Conservation (phyloP, 371 early-diverging fungal species). For the Parasitella parasitica region DNA sequence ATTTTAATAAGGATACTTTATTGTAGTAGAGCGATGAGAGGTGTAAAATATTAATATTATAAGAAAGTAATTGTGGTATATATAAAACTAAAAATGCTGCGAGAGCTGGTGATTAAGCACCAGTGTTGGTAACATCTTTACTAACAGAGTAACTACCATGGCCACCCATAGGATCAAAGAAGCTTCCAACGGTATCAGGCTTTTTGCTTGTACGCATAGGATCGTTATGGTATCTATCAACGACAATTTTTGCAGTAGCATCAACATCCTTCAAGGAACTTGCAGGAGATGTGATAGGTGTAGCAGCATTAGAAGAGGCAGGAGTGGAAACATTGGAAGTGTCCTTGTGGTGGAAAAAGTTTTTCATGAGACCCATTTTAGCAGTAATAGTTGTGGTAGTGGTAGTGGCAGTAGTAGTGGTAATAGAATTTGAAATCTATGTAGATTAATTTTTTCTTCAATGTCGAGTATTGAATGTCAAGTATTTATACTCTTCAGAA, state of each 20-base stretch:
- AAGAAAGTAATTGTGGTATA: neutral
- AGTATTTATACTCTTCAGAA: neutral
- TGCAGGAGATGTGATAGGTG: constrained; percentile 13
- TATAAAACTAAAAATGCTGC: neutral
- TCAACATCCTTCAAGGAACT: constrained; percentile 1
- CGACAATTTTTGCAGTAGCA: neutral
- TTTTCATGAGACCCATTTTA: constrained; percentile 17
- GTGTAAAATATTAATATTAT: neutral
- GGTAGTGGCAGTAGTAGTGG: neutral
- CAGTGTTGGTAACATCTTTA: constrained; percentile 36
- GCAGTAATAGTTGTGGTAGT: neutral
- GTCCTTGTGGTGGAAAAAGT: constrained; percentile 3
- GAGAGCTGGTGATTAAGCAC: constrained; percentile 38
- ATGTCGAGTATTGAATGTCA: neutral
- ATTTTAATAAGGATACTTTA: too few relatives aligned
- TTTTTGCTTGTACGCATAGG: constrained; percentile 15
- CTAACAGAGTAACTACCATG: constrained; percentile 21
- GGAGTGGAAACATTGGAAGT: neutral
- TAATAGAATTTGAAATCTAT: neutral
- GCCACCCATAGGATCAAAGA: constrained; percentile 44
- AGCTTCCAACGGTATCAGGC: constrained; percentile 28
- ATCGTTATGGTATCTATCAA: constrained; percentile 19
- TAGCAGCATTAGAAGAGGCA: constrained; percentile 6
- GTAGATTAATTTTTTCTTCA: neutral
- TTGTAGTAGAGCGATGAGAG: too few relatives aligned